Conservation (phyloP, 2,329 filamentous ascomycete species). For the Cryphonectria radicalis region DNA sequence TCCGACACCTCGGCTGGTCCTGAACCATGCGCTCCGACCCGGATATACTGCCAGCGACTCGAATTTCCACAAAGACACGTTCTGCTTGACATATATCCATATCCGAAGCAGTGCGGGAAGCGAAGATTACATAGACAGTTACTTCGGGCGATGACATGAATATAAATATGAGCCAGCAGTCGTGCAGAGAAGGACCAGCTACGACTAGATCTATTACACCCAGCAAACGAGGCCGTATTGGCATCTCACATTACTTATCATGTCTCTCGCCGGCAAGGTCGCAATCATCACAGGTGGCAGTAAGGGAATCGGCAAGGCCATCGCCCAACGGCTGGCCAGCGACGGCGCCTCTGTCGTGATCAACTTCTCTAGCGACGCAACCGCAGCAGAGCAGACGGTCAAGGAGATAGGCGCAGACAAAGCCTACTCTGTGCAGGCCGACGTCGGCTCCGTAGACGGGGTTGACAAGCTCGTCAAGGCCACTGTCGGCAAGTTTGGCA, state of each 20-base stretch:
- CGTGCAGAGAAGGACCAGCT: neutral
- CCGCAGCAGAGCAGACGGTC: conserved; percentile 54
- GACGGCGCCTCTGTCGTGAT: conserved; percentile 72
- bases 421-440: conserved; percentile 59
- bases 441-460: conserved; percentile 51
- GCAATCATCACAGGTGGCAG: conserved; percentile 83
- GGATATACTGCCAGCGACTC: neutral
- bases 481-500: conserved; percentile 54
- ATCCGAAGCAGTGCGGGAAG: neutral
- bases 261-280: conserved; percentile 63
- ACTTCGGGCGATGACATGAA: neutral
- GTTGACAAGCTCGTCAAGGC: conserved; percentile 54
- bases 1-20: neutral
- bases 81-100: neutral
- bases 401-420: conserved; percentile 50
- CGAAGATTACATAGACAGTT: neutral
- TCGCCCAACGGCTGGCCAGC: conserved; percentile 88
- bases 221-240: neutral
- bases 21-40: neutral
- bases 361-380: conserved; percentile 57
- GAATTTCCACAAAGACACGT: neutral
- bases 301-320: conserved; percentile 79
- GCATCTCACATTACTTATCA: neutral
- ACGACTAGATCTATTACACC: neutral
- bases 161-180: neutral